Base-by-base conservation (phyloP, 1,139 yeast genomes). In the Yamadazyma membranifaciens region DNA sequence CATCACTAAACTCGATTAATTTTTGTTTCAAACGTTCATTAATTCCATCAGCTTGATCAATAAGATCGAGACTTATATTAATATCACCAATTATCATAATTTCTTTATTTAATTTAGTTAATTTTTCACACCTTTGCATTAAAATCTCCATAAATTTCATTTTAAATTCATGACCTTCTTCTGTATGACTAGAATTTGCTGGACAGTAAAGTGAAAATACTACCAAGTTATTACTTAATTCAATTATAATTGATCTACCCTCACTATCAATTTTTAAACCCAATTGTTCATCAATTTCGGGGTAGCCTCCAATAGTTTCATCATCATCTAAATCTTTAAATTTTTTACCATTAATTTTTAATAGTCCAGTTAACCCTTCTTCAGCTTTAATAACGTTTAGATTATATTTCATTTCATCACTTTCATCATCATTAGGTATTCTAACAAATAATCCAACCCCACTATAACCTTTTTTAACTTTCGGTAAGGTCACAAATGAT, bases 371-470 rank as follows among this genome's bases (percentile, higher is more conserved):
- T 10, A 92, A 65, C 0, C 98, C 98, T 57, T 91, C 96, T 60
- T 92, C 98, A 0, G 94, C 96, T 48, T 75, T 79, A 2, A 75
- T 44, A 1, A 88, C 87, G 2, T 73, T 64, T 30, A 83, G 52
- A 11, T 71, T 53, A 27, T 58, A 52, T 49, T 59, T 53, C 28
- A 74, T 48, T n/a, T 46, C 27, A 0, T 54, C 55, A 0, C 74
- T 58, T 29, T 81, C 83, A 6, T 51, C 52, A 0, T 54, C 58
- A 1, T 47, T 47, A 0, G 83, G 81, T 3, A 67, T 56, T 47
- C 89, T 66, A 2, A 91, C 78, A 61, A 87, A 91, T 2, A 92
- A 75, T 0, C 91, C 95, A 2, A 92, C 98, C 0, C 98, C 98
- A 45, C 94, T 80, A 58, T 92, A 92, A 0, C 98, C 98, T 56